Evolutionary conservation across 805 yeast genomes (phyloP), one percentile per base, ranked within the genome.

Genomic region (Myxozyma kluyveri): DNA sequence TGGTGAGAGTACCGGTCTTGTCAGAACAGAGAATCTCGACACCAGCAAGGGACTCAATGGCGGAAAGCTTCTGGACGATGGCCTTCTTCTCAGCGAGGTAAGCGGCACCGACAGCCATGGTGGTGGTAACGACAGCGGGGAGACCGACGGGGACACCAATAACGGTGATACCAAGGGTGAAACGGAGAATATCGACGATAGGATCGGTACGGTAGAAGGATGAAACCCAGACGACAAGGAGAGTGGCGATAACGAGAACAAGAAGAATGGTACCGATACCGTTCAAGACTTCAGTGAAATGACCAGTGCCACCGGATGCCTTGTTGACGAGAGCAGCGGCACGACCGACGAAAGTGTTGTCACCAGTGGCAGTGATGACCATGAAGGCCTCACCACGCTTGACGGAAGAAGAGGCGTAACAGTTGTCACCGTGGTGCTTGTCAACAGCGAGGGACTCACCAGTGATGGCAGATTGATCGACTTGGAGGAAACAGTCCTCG

Each of bases 71-170:
- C 77, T 89, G 96, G 67, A 89, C 97, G 80, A 89, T 89, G 65
- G 96, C 96, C 77, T 88, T 88, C 77, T 88, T 89, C 82, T 88
- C 87, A 68, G 96, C 96, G 70, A 89, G 79, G 85, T 89, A 88
- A 71, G 96, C 96, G 73, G 96, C 97, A 83, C 97, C 97, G 75
- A 90, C 97, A 74, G 97, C 97, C 96, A 89, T 88, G 73, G 97
- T 89, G 68, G 96, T 89, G 79, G 96, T 89, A 65, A 89, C 96
- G 70, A 89, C 97, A 73, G 96, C 96, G 74, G 96, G 96, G 72
- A 89, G 83, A 86, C 96, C 96, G 65, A 89, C 96, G 74, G 96
- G 96, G 67, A 89, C 96, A 84, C 96, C 96, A 67, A 89, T 84
- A 76, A 89, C 88, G 77, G 96, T 89, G 73, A 89, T 88, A 66